phyloP scores from a whole-genome alignment of 1,139 yeast species.

The Saccharomyces pastorianus region DNA sequence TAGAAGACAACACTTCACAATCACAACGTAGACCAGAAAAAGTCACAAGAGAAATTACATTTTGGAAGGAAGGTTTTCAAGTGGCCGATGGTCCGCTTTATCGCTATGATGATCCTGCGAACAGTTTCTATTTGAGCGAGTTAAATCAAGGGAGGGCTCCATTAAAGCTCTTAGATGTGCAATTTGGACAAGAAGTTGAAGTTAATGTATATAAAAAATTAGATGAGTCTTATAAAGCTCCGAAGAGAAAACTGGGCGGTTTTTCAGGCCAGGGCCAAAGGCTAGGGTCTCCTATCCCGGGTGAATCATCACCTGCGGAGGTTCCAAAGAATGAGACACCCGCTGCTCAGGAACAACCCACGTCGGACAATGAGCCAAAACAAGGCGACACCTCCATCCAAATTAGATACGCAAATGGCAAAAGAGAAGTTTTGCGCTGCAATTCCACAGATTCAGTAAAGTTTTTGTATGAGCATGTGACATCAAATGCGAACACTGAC shows the following conservation, averaged over 20 bases:
- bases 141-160: slow-evolving; percentile 92
- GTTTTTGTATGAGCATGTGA: slow-evolving; percentile 60
- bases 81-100: slow-evolving; percentile 84
- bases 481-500: slow-evolving; percentile 36
- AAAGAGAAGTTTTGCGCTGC: slow-evolving; percentile 57
- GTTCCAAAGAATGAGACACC: slow-evolving; percentile 6
- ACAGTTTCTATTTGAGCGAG: slow-evolving; percentile 66
- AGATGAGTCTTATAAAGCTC: slow-evolving; percentile 74
- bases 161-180: slow-evolving; percentile 69
- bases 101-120: slow-evolving; percentile 85
- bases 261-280: slow-evolving; percentile 81
- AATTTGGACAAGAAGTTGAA: slow-evolving; percentile 91
- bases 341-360: slow-evolving; percentile 13
- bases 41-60: slow-evolving; percentile 70
- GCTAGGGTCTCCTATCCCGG: slow-evolving; percentile 83
- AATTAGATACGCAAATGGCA: slow-evolving; percentile 79
- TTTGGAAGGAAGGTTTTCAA: slow-evolving; percentile 95
- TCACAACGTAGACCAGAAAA: slow-evolving; percentile 27
- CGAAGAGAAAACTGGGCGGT: slow-evolving; percentile 61
- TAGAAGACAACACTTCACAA: slow-evolving; percentile 30
- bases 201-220: slow-evolving; percentile 74
- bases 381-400: slow-evolving; percentile 73
- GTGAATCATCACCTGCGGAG: slow-evolving; percentile 36
- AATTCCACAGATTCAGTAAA: slow-evolving; percentile 60
- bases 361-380: slow-evolving; percentile 31